Base-by-base conservation (phyloP, 2,329 filamentous ascomycete species). In the Aspergillus terreus region DNA sequence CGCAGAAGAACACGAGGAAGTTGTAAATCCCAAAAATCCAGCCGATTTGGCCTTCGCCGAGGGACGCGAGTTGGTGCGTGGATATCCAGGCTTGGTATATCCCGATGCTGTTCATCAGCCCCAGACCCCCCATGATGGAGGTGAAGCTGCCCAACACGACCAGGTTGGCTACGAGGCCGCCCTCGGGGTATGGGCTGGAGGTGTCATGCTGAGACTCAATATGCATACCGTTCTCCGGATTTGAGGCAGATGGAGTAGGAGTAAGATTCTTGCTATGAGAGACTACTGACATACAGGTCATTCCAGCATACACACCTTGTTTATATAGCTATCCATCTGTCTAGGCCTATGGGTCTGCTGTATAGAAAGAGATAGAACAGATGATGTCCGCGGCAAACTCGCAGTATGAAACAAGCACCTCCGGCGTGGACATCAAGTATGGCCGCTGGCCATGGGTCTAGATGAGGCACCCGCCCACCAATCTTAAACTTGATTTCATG, bases 61-160 rank as follows among this genome's bases (percentile, higher is more conserved):
- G 45, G 9, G 51, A 50, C 2, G 44, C 33, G 14, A 64, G 50
- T 15, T 59, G 49, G 14, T 58, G 51, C 2, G 49, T 52, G 27
- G 47, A 49, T 15, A 62, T 48, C 27, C 50, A 58, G 15, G 57
- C 58, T 17, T 65, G 56, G 38, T 62, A 61, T 4, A 62, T 55
- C 6, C 64, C 64, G 17, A 58, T 51, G 15, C 66, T 68, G 48
- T 75, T 74, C 63, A 70, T 65, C 43, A 74, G 61, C 4, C 72
- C 72, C 21, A 75, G 69, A 0, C 66, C 52, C 6, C 59, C 56
- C 60, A 44, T 64, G 57, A 54, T 67, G 56, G 19, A 68, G 52
- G 55, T 70, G 51, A 69, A 66, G 41, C 64, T 68, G 1, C 71
- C 71, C 0, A 67, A 44, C 9, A 74, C 71, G 6, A 75, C 72